Conservation (phyloP, 495 filamentous ascomycete species). For the Symbiotaphrina buchneri region DNA sequence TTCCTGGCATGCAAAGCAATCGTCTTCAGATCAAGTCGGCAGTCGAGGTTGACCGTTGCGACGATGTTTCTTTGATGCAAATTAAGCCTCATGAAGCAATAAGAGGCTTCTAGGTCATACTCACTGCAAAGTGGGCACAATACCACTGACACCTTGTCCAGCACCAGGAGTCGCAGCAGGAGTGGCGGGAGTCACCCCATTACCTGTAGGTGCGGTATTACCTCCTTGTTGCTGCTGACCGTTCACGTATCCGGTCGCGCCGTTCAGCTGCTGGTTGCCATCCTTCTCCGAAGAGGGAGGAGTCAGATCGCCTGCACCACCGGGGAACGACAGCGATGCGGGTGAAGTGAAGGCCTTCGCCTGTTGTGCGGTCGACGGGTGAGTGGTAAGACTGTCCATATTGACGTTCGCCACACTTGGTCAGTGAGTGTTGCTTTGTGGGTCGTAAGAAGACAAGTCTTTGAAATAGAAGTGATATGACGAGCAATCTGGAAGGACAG, state of each 20-base stretch:
- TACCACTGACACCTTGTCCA: slow-evolving; percentile 58
- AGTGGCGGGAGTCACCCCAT: slow-evolving; percentile 77
- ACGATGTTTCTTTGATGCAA: slow-evolving; percentile 87
- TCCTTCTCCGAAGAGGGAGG: slow-evolving; percentile 50
- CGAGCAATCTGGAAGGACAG: background rate
- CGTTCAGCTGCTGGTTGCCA: slow-evolving; percentile 20
- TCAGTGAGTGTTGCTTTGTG: slow-evolving; percentile 1
- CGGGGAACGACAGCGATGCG: slow-evolving; percentile 75
- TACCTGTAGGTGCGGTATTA: slow-evolving; percentile 37
- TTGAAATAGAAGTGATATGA: slow-evolving; percentile 1
- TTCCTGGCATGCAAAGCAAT: slow-evolving; percentile 97
- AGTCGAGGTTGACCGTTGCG: slow-evolving; percentile 96
- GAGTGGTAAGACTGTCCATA: slow-evolving; percentile 80
- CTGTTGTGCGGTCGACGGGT: slow-evolving; percentile 70
- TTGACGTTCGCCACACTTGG: slow-evolving; percentile 2
- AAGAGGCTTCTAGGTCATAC: slow-evolving; percentile 30
- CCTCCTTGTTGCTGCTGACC: slow-evolving; percentile 32
- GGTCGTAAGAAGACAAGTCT: background rate
- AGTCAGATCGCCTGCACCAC: slow-evolving; percentile 57
- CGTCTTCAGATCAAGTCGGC: slow-evolving; percentile 94
- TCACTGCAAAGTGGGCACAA: slow-evolving; percentile 97
- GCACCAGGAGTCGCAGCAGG: slow-evolving; percentile 85
- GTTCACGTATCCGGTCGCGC: slow-evolving; percentile 17
- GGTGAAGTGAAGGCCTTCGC: slow-evolving; percentile 81
- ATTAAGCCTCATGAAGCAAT: slow-evolving; percentile 33